These are phyloP conservation scores for Streptanthus diversifolius DNA, from an alignment of 345 rosid genomes.

Conservation along the genomic window DNA sequence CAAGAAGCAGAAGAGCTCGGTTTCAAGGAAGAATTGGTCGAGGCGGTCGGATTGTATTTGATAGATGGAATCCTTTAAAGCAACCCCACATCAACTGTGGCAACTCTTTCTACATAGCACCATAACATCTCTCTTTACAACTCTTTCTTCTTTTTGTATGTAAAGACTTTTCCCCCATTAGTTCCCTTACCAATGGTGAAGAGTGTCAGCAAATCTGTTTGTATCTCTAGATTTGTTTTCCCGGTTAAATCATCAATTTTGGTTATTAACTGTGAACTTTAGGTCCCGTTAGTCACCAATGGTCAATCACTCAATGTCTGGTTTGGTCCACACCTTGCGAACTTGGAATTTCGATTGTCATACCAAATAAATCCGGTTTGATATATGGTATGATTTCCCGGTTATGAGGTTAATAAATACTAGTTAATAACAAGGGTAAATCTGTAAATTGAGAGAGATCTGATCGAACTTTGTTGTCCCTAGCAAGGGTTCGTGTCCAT, in stretches of 20 bases:
- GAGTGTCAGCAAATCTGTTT: background rate
- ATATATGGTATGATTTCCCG: background rate
- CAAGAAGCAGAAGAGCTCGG: constrained; percentile 35
- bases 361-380: constrained; percentile 7
- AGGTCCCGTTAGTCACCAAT: no score
- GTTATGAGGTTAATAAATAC: background rate
- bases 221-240: background rate
- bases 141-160: background rate
- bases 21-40: constrained; percentile 88
- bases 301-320: no score
- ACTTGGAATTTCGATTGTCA: background rate
- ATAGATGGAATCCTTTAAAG: constrained; percentile 87
- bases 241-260: no score
- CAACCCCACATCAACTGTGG: constrained; percentile 61
- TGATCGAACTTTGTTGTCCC: constrained; percentile 3
- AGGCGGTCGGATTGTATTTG: constrained; percentile 84
- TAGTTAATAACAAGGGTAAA: background rate
- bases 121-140: constrained; percentile 6
- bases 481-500: constrained; percentile 5
- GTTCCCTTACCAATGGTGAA: background rate
- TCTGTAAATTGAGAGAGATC: constrained; percentile 1
- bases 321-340: constrained; percentile 4
- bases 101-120: constrained; percentile 60
- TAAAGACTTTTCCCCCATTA: background rate
- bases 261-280: no score